Conservation (phyloP, 495 filamentous ascomycete species). For the Hyaloscypha bicolor region DNA sequence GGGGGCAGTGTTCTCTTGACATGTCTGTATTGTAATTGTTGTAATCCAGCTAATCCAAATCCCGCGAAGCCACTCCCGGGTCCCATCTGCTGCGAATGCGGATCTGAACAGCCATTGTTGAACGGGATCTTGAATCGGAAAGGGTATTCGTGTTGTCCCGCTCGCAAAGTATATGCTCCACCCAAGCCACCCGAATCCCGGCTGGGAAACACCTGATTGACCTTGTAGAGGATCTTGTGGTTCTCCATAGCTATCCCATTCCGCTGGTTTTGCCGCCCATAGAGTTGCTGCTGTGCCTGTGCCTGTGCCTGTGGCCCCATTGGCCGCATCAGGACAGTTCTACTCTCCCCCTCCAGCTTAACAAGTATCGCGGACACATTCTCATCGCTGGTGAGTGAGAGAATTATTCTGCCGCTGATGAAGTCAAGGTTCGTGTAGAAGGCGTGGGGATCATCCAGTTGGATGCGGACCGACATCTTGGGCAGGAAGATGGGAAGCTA, state of each 20-base stretch:
- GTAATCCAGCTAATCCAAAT: conserved; percentile 42
- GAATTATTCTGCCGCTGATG: conserved; percentile 66
- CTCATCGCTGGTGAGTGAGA: conserved; percentile 65
- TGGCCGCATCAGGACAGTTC: conserved; percentile 54
- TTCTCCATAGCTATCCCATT: conserved; percentile 40
- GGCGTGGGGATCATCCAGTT: conserved; percentile 71
- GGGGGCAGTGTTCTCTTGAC: conserved; percentile 88
- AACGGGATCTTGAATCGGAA: conserved; percentile 96
- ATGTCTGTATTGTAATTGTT: conserved; percentile 60
- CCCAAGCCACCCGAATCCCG: conserved; percentile 42
- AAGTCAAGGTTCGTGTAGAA: conserved; percentile 92
- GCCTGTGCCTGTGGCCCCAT: conserved; percentile 1
- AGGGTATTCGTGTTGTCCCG: conserved; percentile 84
- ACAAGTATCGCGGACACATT: conserved; percentile 79
- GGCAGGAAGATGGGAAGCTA: background rate
- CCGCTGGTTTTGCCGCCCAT: conserved; percentile 9
- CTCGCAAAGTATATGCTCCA: conserved; percentile 71
- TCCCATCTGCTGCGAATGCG: conserved; percentile 42
- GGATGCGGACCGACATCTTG: conserved; percentile 77
- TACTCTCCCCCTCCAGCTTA: conserved; percentile 91
- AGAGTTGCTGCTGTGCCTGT: background rate
- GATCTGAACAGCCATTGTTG: conserved; percentile 80
- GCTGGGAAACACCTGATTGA: conserved; percentile 75
- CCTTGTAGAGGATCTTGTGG: conserved; percentile 65
- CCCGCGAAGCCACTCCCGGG: conserved; percentile 34